These are phyloP conservation scores for Ambrosiella xylebori DNA, from an alignment of 2,329 filamentous ascomycete species.

Conservation along the genomic window DNA sequence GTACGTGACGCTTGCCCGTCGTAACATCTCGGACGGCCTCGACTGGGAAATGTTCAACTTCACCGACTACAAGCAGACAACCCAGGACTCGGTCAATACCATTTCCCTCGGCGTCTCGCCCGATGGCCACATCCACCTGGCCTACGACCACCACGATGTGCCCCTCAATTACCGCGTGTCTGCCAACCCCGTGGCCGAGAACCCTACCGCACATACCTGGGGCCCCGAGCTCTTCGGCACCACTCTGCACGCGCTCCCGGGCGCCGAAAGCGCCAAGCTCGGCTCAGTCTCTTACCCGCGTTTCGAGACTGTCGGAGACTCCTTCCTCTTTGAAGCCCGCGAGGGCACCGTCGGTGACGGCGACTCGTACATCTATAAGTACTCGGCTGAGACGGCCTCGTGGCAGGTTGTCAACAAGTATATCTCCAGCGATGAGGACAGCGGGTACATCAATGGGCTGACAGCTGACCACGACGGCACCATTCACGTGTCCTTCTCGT, in stretches of 20 bases:
- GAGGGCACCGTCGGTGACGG: constrained; percentile 15
- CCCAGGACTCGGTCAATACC: constrained; percentile 15
- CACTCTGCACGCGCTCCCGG: constrained; percentile 13
- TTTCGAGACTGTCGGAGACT: constrained; percentile 13
- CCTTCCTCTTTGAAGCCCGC: constrained; percentile 15
- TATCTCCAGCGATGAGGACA: constrained; percentile 14
- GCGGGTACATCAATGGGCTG: constrained; percentile 16
- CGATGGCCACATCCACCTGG: constrained; percentile 15
- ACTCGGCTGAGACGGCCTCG: constrained; percentile 5
- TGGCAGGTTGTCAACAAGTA: constrained; percentile 14
- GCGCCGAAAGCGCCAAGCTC: constrained; percentile 12
- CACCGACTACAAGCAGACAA: constrained; percentile 15
- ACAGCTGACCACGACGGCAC: constrained; percentile 6
- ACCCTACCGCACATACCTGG: constrained; percentile 12
- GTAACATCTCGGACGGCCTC: constrained; percentile 9
- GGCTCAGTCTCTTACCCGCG: constrained; percentile 15
- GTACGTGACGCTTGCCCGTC: constrained; percentile 14
- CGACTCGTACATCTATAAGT: constrained; percentile 15
- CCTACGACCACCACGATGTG: constrained; percentile 16
- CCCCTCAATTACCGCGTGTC: constrained; percentile 15
- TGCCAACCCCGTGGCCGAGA: constrained; percentile 9
- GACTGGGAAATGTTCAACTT: constrained; percentile 15
- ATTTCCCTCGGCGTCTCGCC: constrained; percentile 15
- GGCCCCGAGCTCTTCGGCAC: constrained; percentile 12
- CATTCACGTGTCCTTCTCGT: constrained; percentile 15